A percentile compares a stretch with the other conserved stretches of the same genome.
Evolutionary conservation across 2,329 filamentous ascomycete genomes (phyloP).

Genomic region (Gaeumannomyces sp.): DNA sequence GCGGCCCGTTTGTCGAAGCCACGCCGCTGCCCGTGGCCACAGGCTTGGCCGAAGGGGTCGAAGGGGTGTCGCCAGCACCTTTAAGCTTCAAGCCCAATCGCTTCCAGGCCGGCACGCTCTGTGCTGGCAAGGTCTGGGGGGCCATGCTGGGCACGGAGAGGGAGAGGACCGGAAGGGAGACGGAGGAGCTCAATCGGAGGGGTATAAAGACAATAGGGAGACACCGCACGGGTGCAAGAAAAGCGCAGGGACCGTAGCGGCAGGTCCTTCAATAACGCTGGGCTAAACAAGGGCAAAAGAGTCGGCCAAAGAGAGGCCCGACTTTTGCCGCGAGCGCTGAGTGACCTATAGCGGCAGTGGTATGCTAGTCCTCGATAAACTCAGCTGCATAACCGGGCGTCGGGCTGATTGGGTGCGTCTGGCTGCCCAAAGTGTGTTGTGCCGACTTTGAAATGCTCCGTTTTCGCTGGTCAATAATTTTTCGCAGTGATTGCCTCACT

Average conservation of each 20-base stretch:
- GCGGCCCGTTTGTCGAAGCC: background rate
- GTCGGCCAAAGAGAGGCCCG: background rate
- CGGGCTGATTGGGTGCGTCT: background rate
- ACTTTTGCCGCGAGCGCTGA: background rate
- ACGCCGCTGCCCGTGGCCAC: conserved; percentile 33
- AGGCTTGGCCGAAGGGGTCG: conserved; percentile 2
- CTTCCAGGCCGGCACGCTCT: conserved; percentile 53
- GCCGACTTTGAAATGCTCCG: conserved; percentile 1
- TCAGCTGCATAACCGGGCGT: background rate
- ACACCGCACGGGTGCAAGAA: background rate
- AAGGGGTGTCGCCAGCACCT: conserved; percentile 20
- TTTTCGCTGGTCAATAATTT: conserved; percentile 2
- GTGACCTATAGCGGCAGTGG: background rate
- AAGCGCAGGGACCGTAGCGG: conserved; percentile 2
- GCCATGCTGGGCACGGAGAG: conserved; percentile 18
- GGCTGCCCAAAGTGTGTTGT: background rate
- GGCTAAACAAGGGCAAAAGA: conserved; percentile 1
- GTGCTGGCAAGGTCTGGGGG: conserved; percentile 35
- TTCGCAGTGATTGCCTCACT: conserved; percentile 8
- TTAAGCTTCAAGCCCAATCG: conserved; percentile 59
- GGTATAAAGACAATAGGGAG: conserved; percentile 10
- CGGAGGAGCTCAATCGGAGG: conserved; percentile 10
- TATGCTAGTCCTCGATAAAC: background rate
- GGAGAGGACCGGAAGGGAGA: background rate
- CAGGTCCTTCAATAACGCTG: background rate